Evolutionary conservation across 768 basidiomycete species (phyloP), one percentile per base, ranked within the genome.

Genomic region (Boletus vinaceobasis): DNA sequence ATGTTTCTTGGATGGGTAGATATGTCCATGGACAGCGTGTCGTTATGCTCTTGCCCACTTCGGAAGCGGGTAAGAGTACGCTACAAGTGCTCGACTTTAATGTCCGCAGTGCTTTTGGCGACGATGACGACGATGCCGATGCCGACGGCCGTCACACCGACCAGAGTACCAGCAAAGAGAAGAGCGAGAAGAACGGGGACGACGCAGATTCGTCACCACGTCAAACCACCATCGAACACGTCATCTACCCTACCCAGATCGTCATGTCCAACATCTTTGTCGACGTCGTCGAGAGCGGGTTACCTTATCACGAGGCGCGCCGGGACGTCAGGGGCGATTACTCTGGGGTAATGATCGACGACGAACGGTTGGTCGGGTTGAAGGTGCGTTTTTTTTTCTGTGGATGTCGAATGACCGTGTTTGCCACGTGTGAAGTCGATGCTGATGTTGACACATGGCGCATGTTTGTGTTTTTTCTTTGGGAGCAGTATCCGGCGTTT

Each of bases 21-120:
- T 75, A 77, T n/a, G 73, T 76, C 1, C 75, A 79, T n/a, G 77
- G 76, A 5, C 60, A 69, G 33, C 71, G 76, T 11, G 67, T 77
- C 23, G 71, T 73, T 8, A 58, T 74, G 31, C 47, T 63, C 27
- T 62, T 65, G 6, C 59, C 52, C 33, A 13, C 33, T 6, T 23
- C 42, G 0, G 48, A 61, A 19, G 43, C 56, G 10, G 43, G 60
- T 5, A 52, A 44, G 35, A 61, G 46, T 45, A 55, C 39, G 19
- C 50, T 67, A 0, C 59, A 56, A 35, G 64, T 70, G 11, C 60
- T 74, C 36, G 67, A 75, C 37, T 73, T 75, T 31, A 75, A 75
- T 27, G 55, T 57, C 4, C 59, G 48, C 15, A 36, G 56, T 17
- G 49, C 49, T 0, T 45, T 50, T 26, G 19, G 6, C 2, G 50